phyloP scores from a whole-genome alignment of 768 basidiomycete genomes.

The Fomitopsis serialis region DNA sequence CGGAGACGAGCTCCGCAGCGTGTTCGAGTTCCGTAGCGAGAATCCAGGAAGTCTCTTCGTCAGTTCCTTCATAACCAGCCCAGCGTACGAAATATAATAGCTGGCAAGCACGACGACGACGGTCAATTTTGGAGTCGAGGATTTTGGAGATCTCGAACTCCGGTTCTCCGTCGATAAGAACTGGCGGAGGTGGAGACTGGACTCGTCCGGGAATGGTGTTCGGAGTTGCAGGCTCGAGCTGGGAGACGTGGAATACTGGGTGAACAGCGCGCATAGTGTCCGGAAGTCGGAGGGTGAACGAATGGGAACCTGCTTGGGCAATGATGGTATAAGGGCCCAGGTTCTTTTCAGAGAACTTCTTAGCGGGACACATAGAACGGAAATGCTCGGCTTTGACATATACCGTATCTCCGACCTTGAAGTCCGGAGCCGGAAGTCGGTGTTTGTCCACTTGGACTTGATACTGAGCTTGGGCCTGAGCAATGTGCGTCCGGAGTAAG shows the following conservation, averaged over 20 bases:
- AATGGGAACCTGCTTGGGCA: slow-evolving; percentile 12
- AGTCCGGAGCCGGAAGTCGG: neutral
- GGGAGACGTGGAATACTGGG: slow-evolving; percentile 19
- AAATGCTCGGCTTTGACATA: slow-evolving; percentile 1
- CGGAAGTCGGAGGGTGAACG: slow-evolving; percentile 19
- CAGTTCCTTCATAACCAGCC: slow-evolving; percentile 2
- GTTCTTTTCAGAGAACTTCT: slow-evolving; percentile 21
- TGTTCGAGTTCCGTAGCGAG: slow-evolving; percentile 2
- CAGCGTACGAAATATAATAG: slow-evolving; percentile 4
- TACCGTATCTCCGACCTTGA: neutral
- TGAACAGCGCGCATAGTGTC: slow-evolving; percentile 13
- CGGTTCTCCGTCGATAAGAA: slow-evolving; percentile 6
- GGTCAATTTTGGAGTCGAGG: slow-evolving; percentile 12
- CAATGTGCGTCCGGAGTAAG: slow-evolving; percentile 13
- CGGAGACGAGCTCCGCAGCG: neutral
- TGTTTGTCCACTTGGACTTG: slow-evolving; percentile 8
- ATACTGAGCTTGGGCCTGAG: slow-evolving; percentile 13
- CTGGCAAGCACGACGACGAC: neutral
- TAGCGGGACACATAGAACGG: neutral
- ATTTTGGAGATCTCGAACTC: slow-evolving; percentile 13
- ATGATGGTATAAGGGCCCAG: slow-evolving; percentile 19
- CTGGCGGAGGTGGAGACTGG: slow-evolving; percentile 10
- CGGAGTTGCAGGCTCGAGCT: slow-evolving; percentile 12
- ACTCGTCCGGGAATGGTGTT: slow-evolving; percentile 9
- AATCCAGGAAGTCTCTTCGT: slow-evolving; percentile 2